A percentile compares a stretch with the other conserved stretches of the same genome.
These are phyloP conservation scores for Colletotrichum australisinense DNA, from an alignment of 2,329 filamentous ascomycete genomes.

Conservation along the genomic window DNA sequence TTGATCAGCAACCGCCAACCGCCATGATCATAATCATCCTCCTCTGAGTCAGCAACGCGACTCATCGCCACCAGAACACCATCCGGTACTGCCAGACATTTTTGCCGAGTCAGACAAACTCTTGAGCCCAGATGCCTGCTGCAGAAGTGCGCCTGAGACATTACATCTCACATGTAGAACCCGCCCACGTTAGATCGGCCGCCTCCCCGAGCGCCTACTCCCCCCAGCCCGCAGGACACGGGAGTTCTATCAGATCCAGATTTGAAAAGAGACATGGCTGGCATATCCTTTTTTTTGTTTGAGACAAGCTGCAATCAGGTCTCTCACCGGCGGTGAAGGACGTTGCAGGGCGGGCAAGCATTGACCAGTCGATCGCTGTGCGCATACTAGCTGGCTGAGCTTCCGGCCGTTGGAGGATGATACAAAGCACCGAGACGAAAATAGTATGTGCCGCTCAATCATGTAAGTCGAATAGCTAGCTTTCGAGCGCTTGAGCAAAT, in stretches of 20 bases:
- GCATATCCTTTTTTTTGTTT: background rate
- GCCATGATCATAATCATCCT: background rate
- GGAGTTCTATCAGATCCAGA: background rate
- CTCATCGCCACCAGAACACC: background rate
- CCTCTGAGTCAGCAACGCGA: background rate
- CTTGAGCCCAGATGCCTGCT: background rate
- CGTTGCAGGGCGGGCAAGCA: background rate
- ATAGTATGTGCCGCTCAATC: background rate
- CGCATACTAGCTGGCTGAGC: background rate
- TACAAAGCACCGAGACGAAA: background rate
- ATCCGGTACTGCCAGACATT: background rate
- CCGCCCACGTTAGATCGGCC: slow-evolving; percentile 8
- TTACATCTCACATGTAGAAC: background rate
- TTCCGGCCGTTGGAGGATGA: background rate
- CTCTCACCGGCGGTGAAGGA: slow-evolving; percentile 7
- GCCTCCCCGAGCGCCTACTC: background rate
- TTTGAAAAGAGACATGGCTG: background rate
- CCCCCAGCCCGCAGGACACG: background rate
- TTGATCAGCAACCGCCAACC: background rate
- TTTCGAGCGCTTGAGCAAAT: background rate
- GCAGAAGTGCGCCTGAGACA: slow-evolving; percentile 12
- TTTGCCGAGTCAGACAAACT: background rate
- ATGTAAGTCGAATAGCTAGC: background rate
- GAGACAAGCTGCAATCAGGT: background rate
- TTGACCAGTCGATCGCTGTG: background rate